Percentiles rank a stretch among this genome's conserved stretches.
Conservation (phyloP, 2,329 filamentous ascomycete genomes). For the Aquanectria penicillioides region DNA sequence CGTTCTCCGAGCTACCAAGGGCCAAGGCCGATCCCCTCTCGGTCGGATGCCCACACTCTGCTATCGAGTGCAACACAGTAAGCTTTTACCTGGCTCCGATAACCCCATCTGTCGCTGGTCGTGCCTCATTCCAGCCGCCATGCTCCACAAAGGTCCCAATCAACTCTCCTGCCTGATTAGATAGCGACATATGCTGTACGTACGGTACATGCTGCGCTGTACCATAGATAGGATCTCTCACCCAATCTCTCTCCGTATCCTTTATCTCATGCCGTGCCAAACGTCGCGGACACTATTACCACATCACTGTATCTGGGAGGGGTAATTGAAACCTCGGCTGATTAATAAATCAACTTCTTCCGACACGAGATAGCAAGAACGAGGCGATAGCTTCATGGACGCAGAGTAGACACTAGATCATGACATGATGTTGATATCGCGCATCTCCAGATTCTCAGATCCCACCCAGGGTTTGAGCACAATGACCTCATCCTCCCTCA, state of each 20-base stretch:
- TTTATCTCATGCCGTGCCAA: neutral
- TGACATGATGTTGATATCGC: too few species aligned
- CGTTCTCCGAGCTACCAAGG: conserved; percentile 24
- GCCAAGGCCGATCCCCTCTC: conserved; percentile 19
- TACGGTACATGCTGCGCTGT: neutral
- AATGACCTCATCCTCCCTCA: neutral
- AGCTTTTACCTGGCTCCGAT: conserved; percentile 40
- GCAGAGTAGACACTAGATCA: too few species aligned
- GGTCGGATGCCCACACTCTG: too few species aligned
- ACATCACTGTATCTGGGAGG: neutral
- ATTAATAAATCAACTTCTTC: neutral
- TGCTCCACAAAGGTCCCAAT: neutral
- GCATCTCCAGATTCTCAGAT: neutral
- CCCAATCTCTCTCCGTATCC: too few species aligned
- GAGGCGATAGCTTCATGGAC: too few species aligned
- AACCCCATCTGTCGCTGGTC: conserved; percentile 39
- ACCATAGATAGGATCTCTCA: neutral
- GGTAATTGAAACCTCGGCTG: neutral
- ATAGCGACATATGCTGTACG: neutral
- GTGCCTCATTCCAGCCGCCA: conserved; percentile 34
- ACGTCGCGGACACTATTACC: neutral
- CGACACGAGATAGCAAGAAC: conserved; percentile 10
- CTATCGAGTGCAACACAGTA: too few species aligned
- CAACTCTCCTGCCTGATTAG: neutral
- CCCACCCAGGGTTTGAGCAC: too few species aligned